A percentile compares a stretch with the other conserved stretches of the same genome.
Evolutionary conservation across 1,284 basidiomycete genomes (phyloP).

Genomic region (Phlebopus sp.): DNA sequence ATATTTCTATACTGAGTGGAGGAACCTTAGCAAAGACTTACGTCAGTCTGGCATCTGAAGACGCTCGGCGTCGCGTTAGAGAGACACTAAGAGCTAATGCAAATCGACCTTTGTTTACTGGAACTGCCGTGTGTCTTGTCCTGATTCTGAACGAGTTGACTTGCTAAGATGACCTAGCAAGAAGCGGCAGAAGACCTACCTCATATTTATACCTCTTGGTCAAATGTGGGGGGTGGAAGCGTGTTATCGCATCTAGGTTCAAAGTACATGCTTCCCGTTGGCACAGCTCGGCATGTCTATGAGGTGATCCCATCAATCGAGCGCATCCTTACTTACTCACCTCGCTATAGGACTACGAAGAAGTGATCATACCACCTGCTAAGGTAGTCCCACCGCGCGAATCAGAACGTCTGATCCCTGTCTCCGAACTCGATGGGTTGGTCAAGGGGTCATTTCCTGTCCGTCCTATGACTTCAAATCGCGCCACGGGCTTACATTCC

Average conservation of each 20-base stretch:
- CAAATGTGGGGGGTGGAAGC: slow-evolving; percentile 50
- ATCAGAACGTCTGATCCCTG: slow-evolving; percentile 72
- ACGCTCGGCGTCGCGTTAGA: slow-evolving; percentile 66
- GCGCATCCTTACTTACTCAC: slow-evolving; percentile 4
- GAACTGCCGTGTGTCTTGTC: slow-evolving; percentile 47
- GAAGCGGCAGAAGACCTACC: slow-evolving; percentile 71
- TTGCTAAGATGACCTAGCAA: slow-evolving; percentile 39
- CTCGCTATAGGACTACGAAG: slow-evolving; percentile 59
- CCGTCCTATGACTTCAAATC: slow-evolving; percentile 23
- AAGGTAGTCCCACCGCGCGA: slow-evolving; percentile 72
- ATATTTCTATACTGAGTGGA: slow-evolving; percentile 3
- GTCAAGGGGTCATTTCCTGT: slow-evolving; percentile 89
- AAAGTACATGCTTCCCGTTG: slow-evolving; percentile 82
- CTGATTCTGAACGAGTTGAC: not conserved
- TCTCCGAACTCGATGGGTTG: slow-evolving; percentile 77
- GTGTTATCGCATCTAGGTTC: slow-evolving; percentile 71
- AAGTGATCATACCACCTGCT: slow-evolving; percentile 89
- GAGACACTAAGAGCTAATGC: slow-evolving; percentile 63
- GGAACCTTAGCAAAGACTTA: slow-evolving; percentile 11
- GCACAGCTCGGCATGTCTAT: slow-evolving; percentile 67
- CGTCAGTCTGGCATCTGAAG: slow-evolving; percentile 45
- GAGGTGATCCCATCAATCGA: slow-evolving; percentile 46
- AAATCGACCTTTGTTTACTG: slow-evolving; percentile 65
- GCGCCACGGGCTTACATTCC: slow-evolving; percentile 2
- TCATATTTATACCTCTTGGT: slow-evolving; percentile 83